These are phyloP conservation scores for Aegilops speltoides DNA, from an alignment of 176 grass and related monocot species.

Conservation along the genomic window DNA sequence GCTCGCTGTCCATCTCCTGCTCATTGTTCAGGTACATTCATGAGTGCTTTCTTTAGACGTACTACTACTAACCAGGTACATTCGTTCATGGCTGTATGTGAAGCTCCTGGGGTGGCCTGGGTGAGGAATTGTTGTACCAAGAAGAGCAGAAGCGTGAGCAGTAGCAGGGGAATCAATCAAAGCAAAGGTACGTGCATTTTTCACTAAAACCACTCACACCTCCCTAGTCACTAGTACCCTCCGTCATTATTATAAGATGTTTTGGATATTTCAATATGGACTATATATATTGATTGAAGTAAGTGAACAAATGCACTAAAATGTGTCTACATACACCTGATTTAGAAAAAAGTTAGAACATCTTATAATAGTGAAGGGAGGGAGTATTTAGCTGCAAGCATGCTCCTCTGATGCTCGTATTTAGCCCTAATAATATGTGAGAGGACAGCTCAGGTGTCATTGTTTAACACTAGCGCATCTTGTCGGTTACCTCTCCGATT, in stretches of 20 bases:
- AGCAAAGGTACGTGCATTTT: not conserved
- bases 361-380: too few relatives aligned
- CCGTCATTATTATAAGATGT: too few relatives aligned
- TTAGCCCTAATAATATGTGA: not conserved
- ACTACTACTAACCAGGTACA: not conserved
- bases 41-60: not conserved
- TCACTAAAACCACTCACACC: too few relatives aligned
- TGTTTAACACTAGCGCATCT: constrained; percentile 29
- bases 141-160: not conserved
- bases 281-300: too few relatives aligned
- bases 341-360: too few relatives aligned
- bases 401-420: not conserved
- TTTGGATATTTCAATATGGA: too few relatives aligned
- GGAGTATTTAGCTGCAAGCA: not conserved
- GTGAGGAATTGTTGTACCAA: constrained; percentile 28
- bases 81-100: not conserved
- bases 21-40: constrained; percentile 27
- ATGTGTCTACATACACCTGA: too few relatives aligned
- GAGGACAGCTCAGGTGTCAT: constrained; percentile 34
- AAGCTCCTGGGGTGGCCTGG: constrained; percentile 2
- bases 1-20: not conserved
- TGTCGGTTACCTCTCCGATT: constrained; percentile 34
- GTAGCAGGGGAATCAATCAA: constrained; percentile 20
- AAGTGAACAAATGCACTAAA: too few relatives aligned
- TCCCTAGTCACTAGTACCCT: too few relatives aligned